A percentile compares a stretch with the other conserved stretches of the same genome.
phyloP scores from a whole-genome alignment of 2,329 filamentous ascomycete genomes.

The Ophiostoma piceae region DNA sequence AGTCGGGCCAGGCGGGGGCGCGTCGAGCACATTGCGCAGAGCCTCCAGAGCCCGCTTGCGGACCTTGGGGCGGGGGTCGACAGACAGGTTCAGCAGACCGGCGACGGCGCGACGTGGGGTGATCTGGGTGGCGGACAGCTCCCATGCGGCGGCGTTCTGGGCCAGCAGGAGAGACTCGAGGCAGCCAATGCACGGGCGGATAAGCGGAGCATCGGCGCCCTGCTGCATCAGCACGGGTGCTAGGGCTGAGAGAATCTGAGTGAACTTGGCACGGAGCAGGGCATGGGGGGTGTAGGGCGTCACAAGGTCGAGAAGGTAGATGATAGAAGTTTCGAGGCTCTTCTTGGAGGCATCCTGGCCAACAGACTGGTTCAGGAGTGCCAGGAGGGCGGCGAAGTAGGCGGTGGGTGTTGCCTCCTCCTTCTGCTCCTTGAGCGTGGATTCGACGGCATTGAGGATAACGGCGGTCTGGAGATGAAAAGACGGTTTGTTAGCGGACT shows the following conservation, averaged over 20 bases:
- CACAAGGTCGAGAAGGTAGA: constrained; percentile 92
- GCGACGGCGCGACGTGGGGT: constrained; percentile 83
- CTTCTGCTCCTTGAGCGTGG: constrained; percentile 84
- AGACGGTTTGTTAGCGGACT: background rate
- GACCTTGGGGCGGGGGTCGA: constrained; percentile 88
- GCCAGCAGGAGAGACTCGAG: constrained; percentile 86
- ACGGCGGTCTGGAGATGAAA: constrained; percentile 61
- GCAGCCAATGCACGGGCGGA: constrained; percentile 85
- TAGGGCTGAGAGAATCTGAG: constrained; percentile 81
- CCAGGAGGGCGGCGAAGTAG: constrained; percentile 92
- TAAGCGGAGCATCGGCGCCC: constrained; percentile 79
- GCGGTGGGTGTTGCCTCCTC: constrained; percentile 77
- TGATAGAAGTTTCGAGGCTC: constrained; percentile 76
- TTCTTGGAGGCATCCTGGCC: constrained; percentile 66
- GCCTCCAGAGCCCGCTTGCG: constrained; percentile 90
- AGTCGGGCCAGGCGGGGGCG: constrained; percentile 82
- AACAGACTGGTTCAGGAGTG: constrained; percentile 74
- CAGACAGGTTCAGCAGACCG: constrained; percentile 74
- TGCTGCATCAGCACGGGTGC: constrained; percentile 74
- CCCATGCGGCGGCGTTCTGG: constrained; percentile 84
- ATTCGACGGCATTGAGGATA: constrained; percentile 85
- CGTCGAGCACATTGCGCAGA: constrained; percentile 73
- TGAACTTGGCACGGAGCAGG: constrained; percentile 89
- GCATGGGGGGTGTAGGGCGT: constrained; percentile 78
- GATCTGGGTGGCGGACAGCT: constrained; percentile 73